Conservation (phyloP, 2,329 filamentous ascomycete genomes). For the Fusarium incarnatum region DNA sequence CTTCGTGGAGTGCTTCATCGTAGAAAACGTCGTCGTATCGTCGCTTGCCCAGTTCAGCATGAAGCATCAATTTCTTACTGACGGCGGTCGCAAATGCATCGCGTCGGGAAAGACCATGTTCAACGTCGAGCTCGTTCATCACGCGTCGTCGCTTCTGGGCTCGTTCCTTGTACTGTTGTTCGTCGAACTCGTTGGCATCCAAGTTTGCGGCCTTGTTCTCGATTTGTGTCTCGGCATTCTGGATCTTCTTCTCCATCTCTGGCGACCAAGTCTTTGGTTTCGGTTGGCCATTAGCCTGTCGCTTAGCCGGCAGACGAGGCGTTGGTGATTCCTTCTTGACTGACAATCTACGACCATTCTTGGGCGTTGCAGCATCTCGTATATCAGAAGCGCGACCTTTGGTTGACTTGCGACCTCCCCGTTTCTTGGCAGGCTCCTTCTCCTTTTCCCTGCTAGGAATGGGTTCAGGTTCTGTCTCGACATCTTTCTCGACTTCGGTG, state of each 20-base stretch:
- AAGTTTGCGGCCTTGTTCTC: conserved; percentile 61
- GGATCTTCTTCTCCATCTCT: conserved; percentile 59
- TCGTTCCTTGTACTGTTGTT: conserved; percentile 64
- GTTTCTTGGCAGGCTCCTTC: conserved; percentile 49
- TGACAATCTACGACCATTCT: conserved; percentile 63
- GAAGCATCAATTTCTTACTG: conserved; percentile 72
- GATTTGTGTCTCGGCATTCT: conserved; percentile 55
- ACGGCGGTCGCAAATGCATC: conserved; percentile 69
- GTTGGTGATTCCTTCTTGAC: conserved; percentile 61
- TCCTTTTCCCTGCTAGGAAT: conserved; percentile 45
- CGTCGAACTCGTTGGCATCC: conserved; percentile 57
- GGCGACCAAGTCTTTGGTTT: conserved; percentile 74
- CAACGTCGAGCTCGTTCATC: conserved; percentile 70
- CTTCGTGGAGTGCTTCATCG: conserved; percentile 83
- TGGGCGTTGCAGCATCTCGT: conserved; percentile 62
- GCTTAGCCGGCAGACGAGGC: conserved; percentile 64
- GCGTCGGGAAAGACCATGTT: conserved; percentile 72
- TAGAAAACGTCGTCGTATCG: conserved; percentile 83
- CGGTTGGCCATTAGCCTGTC: conserved; percentile 69
- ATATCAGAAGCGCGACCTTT: conserved; percentile 65
- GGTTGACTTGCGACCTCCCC: conserved; percentile 52
- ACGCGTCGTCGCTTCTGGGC: conserved; percentile 76
- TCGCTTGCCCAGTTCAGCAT: conserved; percentile 77
- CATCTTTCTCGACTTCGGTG: conserved; percentile 51
- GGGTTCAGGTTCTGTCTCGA: conserved; percentile 52